phyloP scores from a whole-genome alignment of 1,284 basidiomycete genomes.

The Fomitopsis palustris region DNA sequence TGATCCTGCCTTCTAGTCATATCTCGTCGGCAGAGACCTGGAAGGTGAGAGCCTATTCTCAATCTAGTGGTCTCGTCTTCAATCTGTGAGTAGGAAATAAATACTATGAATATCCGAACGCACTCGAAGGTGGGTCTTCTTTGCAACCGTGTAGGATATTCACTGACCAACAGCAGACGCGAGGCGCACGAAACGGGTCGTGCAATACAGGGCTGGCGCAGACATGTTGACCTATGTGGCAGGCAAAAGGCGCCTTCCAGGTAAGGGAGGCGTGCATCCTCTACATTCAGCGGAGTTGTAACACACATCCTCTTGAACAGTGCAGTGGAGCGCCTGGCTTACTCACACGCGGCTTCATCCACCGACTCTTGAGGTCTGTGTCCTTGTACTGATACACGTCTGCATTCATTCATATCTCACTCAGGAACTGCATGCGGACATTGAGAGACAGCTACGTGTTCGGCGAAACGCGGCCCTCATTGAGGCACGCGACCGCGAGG shows the following conservation, averaged over 20 bases:
- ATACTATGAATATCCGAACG: constrained; percentile 27
- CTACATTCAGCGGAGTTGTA: not conserved
- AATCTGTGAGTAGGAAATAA: constrained; percentile 20
- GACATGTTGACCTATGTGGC: constrained; percentile 28
- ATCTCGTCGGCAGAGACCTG: constrained; percentile 25
- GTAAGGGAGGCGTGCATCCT: constrained; percentile 10
- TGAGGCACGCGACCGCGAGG: constrained; percentile 26
- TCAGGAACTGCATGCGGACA: constrained; percentile 26
- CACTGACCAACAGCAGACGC: constrained; percentile 8
- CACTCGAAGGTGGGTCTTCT: constrained; percentile 15
- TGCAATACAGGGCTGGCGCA: constrained; percentile 26
- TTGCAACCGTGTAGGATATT: not conserved
- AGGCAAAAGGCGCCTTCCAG: constrained; percentile 22
- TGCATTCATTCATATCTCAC: not conserved
- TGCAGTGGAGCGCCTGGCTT: constrained; percentile 32
- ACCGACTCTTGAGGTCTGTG: constrained; percentile 23
- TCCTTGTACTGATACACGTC: not conserved
- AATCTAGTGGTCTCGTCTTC: not conserved
- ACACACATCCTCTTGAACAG: constrained; percentile 9
- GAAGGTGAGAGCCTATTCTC: constrained; percentile 19
- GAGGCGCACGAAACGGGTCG: constrained; percentile 26
- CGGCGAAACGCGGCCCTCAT: constrained; percentile 23
- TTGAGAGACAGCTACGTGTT: constrained; percentile 24
- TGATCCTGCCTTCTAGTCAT: constrained; percentile 12
- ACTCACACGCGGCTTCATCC: constrained; percentile 28